These are phyloP conservation scores for Purpureocillium takamizusanense DNA, from an alignment of 2,329 filamentous ascomycete genomes.

Conservation along the genomic window DNA sequence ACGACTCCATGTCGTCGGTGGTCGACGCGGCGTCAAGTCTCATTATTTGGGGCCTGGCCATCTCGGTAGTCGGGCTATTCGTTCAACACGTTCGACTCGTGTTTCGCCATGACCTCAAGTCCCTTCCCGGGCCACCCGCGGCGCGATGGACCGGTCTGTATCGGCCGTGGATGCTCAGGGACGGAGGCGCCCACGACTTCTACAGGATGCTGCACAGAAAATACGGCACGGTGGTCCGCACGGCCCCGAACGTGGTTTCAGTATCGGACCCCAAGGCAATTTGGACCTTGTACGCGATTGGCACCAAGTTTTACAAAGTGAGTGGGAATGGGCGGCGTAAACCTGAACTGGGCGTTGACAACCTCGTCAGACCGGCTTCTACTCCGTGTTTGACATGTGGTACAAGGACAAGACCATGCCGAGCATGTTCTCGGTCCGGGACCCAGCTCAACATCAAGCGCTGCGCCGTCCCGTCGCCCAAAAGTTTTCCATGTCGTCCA, in stretches of 20 bases:
- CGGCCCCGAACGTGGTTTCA: conserved; percentile 10
- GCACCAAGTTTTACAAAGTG: conserved; percentile 7
- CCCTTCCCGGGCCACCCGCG: no score
- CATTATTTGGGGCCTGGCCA: no score
- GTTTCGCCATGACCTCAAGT: no score
- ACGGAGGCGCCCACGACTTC: no score
- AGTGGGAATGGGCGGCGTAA: no score
- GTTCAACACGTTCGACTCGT: no score
- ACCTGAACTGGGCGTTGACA: not conserved
- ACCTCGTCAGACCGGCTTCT: not conserved
- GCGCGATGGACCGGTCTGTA: no score
- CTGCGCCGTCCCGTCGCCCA: conserved; percentile 8
- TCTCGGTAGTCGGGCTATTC: no score
- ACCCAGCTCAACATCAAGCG: conserved; percentile 5
- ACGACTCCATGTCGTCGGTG: no score
- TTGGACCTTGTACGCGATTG: conserved; percentile 6
- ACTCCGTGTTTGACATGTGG: not conserved
- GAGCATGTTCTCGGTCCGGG: conserved; percentile 7
- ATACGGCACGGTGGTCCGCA: conserved; percentile 10
- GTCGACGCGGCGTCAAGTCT: no score
- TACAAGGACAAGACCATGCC: conserved; percentile 2
- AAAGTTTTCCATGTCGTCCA: conserved; percentile 8
- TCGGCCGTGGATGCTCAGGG: no score
- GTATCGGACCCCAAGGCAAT: conserved; percentile 7
- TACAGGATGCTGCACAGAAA: conserved; percentile 1